Evolutionary conservation across 2,329 filamentous ascomycete species (phyloP).

Genomic region (Penicillium sp.): DNA sequence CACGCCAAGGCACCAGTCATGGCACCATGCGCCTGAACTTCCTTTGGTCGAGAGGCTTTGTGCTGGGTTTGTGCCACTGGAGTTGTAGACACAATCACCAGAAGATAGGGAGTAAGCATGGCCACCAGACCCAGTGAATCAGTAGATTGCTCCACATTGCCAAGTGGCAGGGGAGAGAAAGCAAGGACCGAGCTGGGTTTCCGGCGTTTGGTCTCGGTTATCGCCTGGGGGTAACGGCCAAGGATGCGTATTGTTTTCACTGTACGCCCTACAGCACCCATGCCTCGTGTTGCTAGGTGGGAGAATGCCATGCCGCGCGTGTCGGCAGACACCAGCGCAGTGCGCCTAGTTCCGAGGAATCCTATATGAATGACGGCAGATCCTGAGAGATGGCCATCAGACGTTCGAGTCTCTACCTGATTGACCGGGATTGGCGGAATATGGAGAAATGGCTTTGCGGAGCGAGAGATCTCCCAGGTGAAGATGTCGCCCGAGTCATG

Average conservation of each 20-base stretch:
- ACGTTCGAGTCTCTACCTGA: conserved; percentile 65
- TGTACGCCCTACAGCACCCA: conserved; percentile 79
- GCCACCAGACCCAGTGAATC: conserved; percentile 89
- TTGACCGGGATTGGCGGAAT: conserved; percentile 74
- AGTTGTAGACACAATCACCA: conserved; percentile 96
- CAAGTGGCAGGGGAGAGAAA: conserved; percentile 85
- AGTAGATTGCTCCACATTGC: conserved; percentile 88
- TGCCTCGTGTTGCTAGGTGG: conserved; percentile 87
- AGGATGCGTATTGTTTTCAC: conserved; percentile 90
- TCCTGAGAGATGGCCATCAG: conserved; percentile 79
- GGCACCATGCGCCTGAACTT: conserved; percentile 83
- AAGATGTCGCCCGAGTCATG: conserved; percentile 91
- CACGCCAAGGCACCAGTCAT: conserved; percentile 94
- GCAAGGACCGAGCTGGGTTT: conserved; percentile 95
- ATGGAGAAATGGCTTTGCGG: conserved; percentile 84
- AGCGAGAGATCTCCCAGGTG: conserved; percentile 87
- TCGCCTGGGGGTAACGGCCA: conserved; percentile 78
- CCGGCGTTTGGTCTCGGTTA: conserved; percentile 64
- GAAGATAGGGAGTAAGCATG: conserved; percentile 89
- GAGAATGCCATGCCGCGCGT: conserved; percentile 97
- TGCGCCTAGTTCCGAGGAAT: conserved; percentile 90
- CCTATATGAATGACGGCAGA: conserved; percentile 85
- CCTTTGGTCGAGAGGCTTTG: conserved; percentile 87
- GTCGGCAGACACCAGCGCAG: conserved; percentile 92
- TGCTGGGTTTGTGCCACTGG: conserved; percentile 95